Base-by-base conservation (phyloP, 345 rosid species). In the Abelmoschus esculentus region DNA sequence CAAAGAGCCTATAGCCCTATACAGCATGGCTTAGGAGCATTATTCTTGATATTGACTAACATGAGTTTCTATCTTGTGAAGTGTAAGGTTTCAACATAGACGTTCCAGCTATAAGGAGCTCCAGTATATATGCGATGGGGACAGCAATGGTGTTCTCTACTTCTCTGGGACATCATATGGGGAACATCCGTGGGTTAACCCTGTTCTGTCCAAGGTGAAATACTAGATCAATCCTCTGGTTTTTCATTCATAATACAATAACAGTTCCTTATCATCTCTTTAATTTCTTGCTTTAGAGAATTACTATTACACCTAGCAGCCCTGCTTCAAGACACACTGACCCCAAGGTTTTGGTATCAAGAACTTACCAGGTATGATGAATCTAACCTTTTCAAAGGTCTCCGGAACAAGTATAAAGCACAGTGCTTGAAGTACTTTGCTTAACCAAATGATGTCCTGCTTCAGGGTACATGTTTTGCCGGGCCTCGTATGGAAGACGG, bases 101-200 rank as follows among this genome's bases (percentile, higher is more conserved):
- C 83, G 86, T 56, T 92, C 99, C 19, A 89, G 98, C 83, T 95
- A 78, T 73, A 92, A 92, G 86, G 97, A 95, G 86, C 96, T 87
- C 54, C 99, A 87, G 77, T 89, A 90, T 83, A 90, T 92, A 74
- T 88, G 96, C 75, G 93, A 92, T 73, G 99, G 99, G n/a, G 99
- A 92, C 77, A 87, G 90, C 86, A 95, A 92, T 72, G 98, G 99
- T 69, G 95, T 95, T 59, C 74, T 95, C 62, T 84, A 87, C 86
- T 89, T 81, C 62, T 85, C 91, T 18, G 99, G 98, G 73, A 95
- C 98, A 42, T 91, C 95, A 18, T 92, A 86, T 13, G 92, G 99
- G 64, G 76, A 89, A 75, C 99, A 95, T 83, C 96, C 79, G 70
- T 92, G 99, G 99, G 92, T 95, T 71, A 95, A 95, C 80, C 99